These are phyloP conservation scores for Populus davidiana DNA, from an alignment of 345 rosid genomes.

Conservation along the genomic window DNA sequence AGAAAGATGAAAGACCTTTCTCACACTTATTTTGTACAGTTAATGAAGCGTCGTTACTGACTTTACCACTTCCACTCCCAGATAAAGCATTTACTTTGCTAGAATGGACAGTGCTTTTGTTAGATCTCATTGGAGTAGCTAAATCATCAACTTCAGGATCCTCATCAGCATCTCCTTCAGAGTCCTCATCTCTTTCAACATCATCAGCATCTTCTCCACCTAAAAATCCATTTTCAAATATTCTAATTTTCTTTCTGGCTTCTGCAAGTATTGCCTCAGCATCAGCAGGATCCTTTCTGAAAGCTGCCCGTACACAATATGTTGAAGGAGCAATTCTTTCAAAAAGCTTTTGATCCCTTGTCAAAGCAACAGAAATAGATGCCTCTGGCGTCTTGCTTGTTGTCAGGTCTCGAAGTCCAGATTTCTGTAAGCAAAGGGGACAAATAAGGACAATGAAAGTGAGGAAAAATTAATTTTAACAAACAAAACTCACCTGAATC, in stretches of 20 bases:
- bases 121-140: slow-evolving; percentile 44
- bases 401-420: slow-evolving; percentile 93
- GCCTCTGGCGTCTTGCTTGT: slow-evolving; percentile 99
- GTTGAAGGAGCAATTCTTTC: slow-evolving; percentile 99
- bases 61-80: slow-evolving; percentile 41
- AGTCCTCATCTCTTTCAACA: slow-evolving; percentile 86
- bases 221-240: slow-evolving; percentile 87
- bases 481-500: slow-evolving; percentile 68
- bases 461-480: slow-evolving; percentile 5
- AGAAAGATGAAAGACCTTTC: slow-evolving; percentile 39
- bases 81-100: slow-evolving; percentile 41
- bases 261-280: slow-evolving; percentile 79
- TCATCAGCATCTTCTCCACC: slow-evolving; percentile 82
- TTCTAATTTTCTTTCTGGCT: slow-evolving; percentile 88
- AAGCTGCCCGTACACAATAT: slow-evolving; percentile 86
- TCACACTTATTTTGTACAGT: slow-evolving; percentile 38
- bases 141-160: slow-evolving; percentile 95
- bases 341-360: slow-evolving; percentile 97
- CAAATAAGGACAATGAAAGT: slow-evolving; percentile 2
- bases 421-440: slow-evolving; percentile 50
- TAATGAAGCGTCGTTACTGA: slow-evolving; percentile 32
- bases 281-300: slow-evolving; percentile 92
- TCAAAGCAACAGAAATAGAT: slow-evolving; percentile 96
- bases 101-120: slow-evolving; percentile 42
- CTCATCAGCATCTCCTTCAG: slow-evolving; percentile 85